Evolutionary conservation across 164 flowering plant species (phyloP), one percentile per base, ranked within the genome.

Genomic region (Euptelea pleiosperma): DNA sequence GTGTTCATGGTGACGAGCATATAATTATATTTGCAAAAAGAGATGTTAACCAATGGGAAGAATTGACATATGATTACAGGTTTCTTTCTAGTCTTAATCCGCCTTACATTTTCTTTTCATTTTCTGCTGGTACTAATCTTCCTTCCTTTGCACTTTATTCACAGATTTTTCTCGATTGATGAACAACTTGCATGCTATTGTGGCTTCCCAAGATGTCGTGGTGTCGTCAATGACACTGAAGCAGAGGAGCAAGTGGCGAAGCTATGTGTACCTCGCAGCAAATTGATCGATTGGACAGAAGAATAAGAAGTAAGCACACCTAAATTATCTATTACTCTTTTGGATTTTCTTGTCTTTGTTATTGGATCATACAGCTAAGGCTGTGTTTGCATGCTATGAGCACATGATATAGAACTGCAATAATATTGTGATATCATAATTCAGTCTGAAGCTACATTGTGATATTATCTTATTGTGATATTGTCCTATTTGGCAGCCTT

Each of bases 61-160:
- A 94, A 57, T 76, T 94, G 59, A 82, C 99, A 51, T 94, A 94
- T 77, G 97, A 94, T 73, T 94, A 94, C 82, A 91, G 99, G 99
- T 86, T 75, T 43, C 31, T 47, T 62, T 65, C 51, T 3, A 15
- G 33, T 43, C 57, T 31, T 25, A 26, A 18, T 63, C 39, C 36
- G 53, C 25, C 15, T 29, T 53, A 9, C 15, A 24, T 34, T 37
- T 42, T 40, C 7, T 39, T 56, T 40, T 40, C 31, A 52, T 47
- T 60, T 33, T 53, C 58, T 53, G 16, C 24, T 35, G 14, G n/a
- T 19, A 36, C 19, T 62, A 61, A 42, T 63, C 53, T 46, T 41
- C 15, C 5, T 19, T 50, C 24, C 26, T 56, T 55, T 55, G 25
- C 25, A 24, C 46, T 53, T n/a, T 5, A 50, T 29, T 41, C 62